Conservation (phyloP, 371 early-diverging fungal species). For the Rhizopus sp. region DNA sequence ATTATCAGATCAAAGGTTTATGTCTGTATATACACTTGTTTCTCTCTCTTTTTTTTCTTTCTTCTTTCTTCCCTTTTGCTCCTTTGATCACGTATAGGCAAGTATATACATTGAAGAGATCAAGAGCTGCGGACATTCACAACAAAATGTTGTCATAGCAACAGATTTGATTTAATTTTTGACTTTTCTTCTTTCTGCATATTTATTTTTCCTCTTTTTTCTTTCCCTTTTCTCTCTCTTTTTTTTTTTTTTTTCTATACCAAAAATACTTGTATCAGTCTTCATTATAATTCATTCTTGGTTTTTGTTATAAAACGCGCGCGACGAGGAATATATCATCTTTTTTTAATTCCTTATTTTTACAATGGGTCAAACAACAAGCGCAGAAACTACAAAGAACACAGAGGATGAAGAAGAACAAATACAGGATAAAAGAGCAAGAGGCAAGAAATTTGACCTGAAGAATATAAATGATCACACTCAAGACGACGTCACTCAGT, state of each 20-base stretch:
- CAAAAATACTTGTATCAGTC: neutral
- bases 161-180: too few relatives aligned
- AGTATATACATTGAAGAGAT: too few relatives aligned
- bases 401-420: neutral
- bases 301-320: too few relatives aligned
- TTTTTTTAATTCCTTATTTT: too few relatives aligned
- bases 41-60: too few relatives aligned
- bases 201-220: neutral
- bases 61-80: too few relatives aligned
- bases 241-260: neutral
- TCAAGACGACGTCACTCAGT: conserved; percentile 20
- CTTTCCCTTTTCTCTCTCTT: neutral
- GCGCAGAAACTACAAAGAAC: neutral
- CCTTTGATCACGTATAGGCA: too few relatives aligned
- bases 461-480: neutral
- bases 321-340: too few relatives aligned
- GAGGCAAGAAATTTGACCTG: neutral
- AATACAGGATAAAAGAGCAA: neutral
- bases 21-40: too few relatives aligned
- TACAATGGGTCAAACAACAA: neutral
- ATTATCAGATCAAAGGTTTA: too few relatives aligned
- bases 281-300: neutral
- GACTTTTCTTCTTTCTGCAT: neutral
- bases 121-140: too few relatives aligned
- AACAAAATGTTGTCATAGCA: neutral